These are phyloP conservation scores for Croton laevigatus DNA, from an alignment of 441 rosid genomes.

Conservation along the genomic window DNA sequence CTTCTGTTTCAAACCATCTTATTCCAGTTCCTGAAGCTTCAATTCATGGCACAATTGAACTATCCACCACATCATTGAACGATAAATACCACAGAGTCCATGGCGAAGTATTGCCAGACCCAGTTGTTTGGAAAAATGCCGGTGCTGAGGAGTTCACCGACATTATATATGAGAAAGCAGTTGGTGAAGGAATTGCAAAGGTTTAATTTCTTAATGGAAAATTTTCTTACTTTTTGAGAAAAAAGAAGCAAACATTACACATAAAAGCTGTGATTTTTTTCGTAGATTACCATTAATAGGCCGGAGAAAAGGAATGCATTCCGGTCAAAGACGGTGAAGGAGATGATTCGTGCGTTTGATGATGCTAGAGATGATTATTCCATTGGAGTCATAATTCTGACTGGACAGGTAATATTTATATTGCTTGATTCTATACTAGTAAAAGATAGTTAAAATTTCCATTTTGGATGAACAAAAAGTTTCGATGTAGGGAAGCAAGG, in stretches of 20 bases:
- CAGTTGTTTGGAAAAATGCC: slow-evolving; percentile 55
- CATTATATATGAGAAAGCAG: slow-evolving; percentile 75
- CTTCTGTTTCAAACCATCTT: slow-evolving; percentile 7
- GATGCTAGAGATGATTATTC: slow-evolving; percentile 85
- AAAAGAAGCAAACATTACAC: background rate
- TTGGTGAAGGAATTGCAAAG: slow-evolving; percentile 85
- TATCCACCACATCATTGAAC: slow-evolving; percentile 6
- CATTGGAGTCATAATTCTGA: slow-evolving; percentile 74
- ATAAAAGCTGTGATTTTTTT: slow-evolving; percentile 1
- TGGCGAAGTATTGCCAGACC: slow-evolving; percentile 55
- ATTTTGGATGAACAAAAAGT: background rate
- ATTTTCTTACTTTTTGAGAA: background rate
- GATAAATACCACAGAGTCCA: slow-evolving; percentile 73
- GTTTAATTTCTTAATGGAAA: slow-evolving; percentile 23
- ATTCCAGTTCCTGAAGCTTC: background rate
- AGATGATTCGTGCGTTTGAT: slow-evolving; percentile 65
- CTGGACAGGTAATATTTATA: slow-evolving; percentile 59
- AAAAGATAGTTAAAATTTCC: no score
- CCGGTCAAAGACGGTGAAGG: slow-evolving; percentile 71
- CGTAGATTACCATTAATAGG: slow-evolving; percentile 75
- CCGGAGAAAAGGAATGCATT: slow-evolving; percentile 86
- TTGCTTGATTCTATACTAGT: background rate
- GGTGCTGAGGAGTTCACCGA: slow-evolving; percentile 54
- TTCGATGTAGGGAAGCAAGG: slow-evolving; percentile 71
- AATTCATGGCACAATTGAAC: background rate